Conservation (phyloP, 192 early-diverging fungal genomes). For the Umbelopsis ramanniana region DNA sequence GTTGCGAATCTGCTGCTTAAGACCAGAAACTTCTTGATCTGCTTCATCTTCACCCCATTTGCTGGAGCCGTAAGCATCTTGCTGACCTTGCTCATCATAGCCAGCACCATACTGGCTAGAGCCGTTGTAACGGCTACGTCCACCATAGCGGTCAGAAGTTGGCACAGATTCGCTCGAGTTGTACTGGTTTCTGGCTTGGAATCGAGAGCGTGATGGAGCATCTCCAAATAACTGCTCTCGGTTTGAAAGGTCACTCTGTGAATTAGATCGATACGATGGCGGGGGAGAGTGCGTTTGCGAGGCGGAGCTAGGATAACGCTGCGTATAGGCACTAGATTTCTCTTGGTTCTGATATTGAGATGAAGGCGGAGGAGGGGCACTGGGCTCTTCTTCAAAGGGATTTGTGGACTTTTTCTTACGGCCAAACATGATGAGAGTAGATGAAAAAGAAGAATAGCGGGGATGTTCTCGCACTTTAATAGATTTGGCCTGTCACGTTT, state of each 20-base stretch:
- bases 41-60: conserved; percentile 54
- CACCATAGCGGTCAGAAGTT: conserved; percentile 1
- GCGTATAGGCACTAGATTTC: neutral
- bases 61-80: conserved; percentile 30
- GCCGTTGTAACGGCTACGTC: conserved; percentile 17
- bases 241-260: neutral
- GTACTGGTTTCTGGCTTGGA: conserved; percentile 17
- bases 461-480: neutral
- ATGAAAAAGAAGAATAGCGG: conserved; percentile 80
- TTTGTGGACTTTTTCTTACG: conserved; percentile 62
- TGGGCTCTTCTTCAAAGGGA: conserved; percentile 32
- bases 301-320: conserved; percentile 23
- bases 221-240: conserved; percentile 12
- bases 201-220: conserved; percentile 17
- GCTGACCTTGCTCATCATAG: conserved; percentile 19
- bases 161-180: neutral
- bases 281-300: neutral
- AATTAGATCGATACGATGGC: conserved; percentile 13
- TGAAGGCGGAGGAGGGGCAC: conserved; percentile 19
- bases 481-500: neutral
- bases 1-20: conserved; percentile 64
- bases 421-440: conserved; percentile 74
- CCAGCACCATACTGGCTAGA: neutral
- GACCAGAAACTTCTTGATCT: conserved; percentile 63
- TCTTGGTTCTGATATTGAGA: neutral